These are phyloP conservation scores for Solanum infundibuliforme DNA, from an alignment of 257 asterid species.

Conservation along the genomic window DNA sequence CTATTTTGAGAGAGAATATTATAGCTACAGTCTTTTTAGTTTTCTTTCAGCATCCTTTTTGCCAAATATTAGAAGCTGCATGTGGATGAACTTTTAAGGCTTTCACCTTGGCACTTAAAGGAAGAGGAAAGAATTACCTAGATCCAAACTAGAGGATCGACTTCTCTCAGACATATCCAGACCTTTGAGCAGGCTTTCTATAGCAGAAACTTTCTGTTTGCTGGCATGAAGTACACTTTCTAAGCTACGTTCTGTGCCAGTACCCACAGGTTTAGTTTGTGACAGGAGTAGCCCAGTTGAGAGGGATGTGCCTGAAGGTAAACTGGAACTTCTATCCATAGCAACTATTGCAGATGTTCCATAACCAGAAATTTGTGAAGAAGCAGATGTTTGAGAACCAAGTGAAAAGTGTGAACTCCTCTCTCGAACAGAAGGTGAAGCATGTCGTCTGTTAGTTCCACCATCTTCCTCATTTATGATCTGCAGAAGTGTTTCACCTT, in stretches of 20 bases:
- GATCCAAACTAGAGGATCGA: slow-evolving; percentile 96
- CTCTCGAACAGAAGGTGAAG: slow-evolving; percentile 94
- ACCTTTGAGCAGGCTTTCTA: slow-evolving; percentile 97
- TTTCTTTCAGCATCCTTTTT: neutral
- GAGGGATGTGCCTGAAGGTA: slow-evolving; percentile 54
- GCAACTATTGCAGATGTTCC: slow-evolving; percentile 98
- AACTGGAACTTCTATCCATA: slow-evolving; percentile 79
- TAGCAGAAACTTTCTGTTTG: slow-evolving; percentile 95
- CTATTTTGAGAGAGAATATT: neutral
- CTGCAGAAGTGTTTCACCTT: slow-evolving; percentile 24
- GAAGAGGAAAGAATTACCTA: slow-evolving; percentile 55
- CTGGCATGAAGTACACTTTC: slow-evolving; percentile 95
- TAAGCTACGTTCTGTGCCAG: slow-evolving; percentile 79
- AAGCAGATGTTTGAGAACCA: slow-evolving; percentile 53
- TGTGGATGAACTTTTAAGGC: neutral
- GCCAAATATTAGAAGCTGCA: neutral
- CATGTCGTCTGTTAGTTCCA: slow-evolving; percentile 88
- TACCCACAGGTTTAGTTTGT: slow-evolving; percentile 57
- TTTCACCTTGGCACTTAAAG: neutral
- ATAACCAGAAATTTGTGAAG: slow-evolving; percentile 75
- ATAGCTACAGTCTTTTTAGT: neutral
- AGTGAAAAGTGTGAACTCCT: slow-evolving; percentile 55
- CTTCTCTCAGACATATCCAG: slow-evolving; percentile 63
- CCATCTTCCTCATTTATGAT: slow-evolving; percentile 94
- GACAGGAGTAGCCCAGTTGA: slow-evolving; percentile 68